Conservation (phyloP, 495 filamentous ascomycete genomes). For the Sporormia fimetaria region DNA sequence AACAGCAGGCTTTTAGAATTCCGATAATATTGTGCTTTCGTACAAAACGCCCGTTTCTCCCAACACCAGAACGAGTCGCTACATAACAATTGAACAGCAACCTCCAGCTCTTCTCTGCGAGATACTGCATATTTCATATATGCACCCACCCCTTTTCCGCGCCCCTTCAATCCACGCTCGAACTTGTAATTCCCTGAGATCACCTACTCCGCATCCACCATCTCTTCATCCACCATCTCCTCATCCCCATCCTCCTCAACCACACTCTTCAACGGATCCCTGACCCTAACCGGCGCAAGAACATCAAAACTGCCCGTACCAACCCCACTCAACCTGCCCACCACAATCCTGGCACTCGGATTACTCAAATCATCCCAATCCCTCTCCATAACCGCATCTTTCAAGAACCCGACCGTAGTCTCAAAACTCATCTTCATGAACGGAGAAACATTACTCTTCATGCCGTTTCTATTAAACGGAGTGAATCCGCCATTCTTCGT, state of each 20-base stretch:
- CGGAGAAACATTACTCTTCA: slow-evolving; percentile 71
- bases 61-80: no score
- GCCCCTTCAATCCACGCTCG: no score
- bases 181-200: no score
- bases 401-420: slow-evolving; percentile 86
- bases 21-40: no score
- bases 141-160: no score
- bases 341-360: slow-evolving; percentile 78
- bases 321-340: slow-evolving; percentile 66
- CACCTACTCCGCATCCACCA: slow-evolving; percentile 3
- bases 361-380: slow-evolving; percentile 81
- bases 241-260: neutral
- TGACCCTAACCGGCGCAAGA: slow-evolving; percentile 46
- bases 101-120: no score
- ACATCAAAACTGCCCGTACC: slow-evolving; percentile 92
- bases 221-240: slow-evolving; percentile 2
- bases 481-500: slow-evolving; percentile 76
- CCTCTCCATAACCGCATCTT: slow-evolving; percentile 77
- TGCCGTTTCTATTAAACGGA: slow-evolving; percentile 80
- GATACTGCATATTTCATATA: no score
- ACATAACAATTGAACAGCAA: no score
- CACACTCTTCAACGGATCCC: slow-evolving; percentile 9
- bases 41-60: no score
- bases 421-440: slow-evolving; percentile 99
- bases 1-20: no score